phyloP scores from a whole-genome alignment of 805 yeast genomes.

The Lipomyces mesembrius region DNA sequence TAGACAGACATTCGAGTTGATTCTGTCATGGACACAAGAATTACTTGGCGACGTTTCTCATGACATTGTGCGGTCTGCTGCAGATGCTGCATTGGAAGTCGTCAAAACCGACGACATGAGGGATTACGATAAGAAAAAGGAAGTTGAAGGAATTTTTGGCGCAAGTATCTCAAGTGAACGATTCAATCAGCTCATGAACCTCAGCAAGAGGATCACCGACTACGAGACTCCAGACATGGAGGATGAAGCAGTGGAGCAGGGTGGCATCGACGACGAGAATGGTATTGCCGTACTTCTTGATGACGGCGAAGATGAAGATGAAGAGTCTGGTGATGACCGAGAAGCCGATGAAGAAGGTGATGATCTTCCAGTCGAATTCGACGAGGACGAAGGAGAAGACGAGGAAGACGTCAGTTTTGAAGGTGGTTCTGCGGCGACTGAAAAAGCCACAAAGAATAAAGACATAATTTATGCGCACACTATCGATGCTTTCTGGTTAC shows the following conservation, averaged over 20 bases:
- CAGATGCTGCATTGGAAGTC: slow-evolving; percentile 64
- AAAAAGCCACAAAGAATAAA: slow-evolving; percentile 8
- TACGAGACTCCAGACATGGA: slow-evolving; percentile 44
- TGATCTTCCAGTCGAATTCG: slow-evolving; percentile 40
- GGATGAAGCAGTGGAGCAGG: slow-evolving; percentile 30
- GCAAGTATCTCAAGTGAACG: slow-evolving; percentile 49
- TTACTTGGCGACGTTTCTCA: slow-evolving; percentile 77
- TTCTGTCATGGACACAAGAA: slow-evolving; percentile 63
- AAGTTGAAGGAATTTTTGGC: slow-evolving; percentile 58
- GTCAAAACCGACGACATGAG: slow-evolving; percentile 54
- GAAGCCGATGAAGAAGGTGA: slow-evolving; percentile 42
- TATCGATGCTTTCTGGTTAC: slow-evolving; percentile 59
- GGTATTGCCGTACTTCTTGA: slow-evolving; percentile 53
- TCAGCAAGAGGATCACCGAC: slow-evolving; percentile 58
- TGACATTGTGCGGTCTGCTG: slow-evolving; percentile 69
- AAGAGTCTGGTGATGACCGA: slow-evolving; percentile 43
- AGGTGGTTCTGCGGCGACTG: slow-evolving; percentile 9
- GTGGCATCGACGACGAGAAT: slow-evolving; percentile 47
- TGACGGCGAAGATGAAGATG: slow-evolving; percentile 47
- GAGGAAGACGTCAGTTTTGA: slow-evolving; percentile 36
- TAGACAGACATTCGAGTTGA: slow-evolving; percentile 55
- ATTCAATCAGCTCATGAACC: slow-evolving; percentile 53
- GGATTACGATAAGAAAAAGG: slow-evolving; percentile 54
- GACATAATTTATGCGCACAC: slow-evolving; percentile 47
- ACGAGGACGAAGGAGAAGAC: slow-evolving; percentile 41